phyloP scores from a whole-genome alignment of 2,329 filamentous ascomycete genomes.

The Botrytis byssoidea region DNA sequence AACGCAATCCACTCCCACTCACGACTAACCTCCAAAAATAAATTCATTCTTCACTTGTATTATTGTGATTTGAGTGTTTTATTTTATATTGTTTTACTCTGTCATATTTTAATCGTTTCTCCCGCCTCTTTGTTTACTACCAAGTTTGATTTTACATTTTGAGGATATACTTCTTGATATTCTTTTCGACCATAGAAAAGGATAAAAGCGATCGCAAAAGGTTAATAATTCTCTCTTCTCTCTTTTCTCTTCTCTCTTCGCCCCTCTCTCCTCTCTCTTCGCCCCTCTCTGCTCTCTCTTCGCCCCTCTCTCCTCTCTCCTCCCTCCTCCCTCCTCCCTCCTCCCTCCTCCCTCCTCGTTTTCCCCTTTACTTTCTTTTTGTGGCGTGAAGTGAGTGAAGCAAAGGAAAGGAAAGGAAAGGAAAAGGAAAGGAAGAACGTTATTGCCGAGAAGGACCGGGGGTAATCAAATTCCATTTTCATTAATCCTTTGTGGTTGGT shows the following conservation, averaged over 20 bases:
- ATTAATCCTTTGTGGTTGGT: background rate
- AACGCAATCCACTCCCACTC: background rate
- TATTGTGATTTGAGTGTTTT: background rate
- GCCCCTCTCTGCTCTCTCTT: background rate
- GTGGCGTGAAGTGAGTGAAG: background rate
- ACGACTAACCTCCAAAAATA: background rate
- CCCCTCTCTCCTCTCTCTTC: too few species aligned
- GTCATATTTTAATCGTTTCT: background rate
- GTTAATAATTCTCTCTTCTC: background rate
- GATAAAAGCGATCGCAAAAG: background rate
- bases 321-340: background rate
- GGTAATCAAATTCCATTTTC: too few species aligned
- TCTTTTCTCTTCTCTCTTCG: background rate
- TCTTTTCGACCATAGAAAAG: background rate
- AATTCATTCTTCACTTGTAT: constrained; percentile 6
- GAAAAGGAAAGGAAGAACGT: background rate
- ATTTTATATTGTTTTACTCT: background rate
- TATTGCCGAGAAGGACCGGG: background rate
- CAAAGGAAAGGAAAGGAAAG: too few species aligned
- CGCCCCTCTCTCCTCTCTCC: too few species aligned
- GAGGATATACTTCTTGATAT: constrained; percentile 6
- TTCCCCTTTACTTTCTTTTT: background rate
- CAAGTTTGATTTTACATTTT: background rate
- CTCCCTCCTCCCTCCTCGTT: background rate
- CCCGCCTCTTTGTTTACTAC: background rate